phyloP scores from a whole-genome alignment of 805 yeast species.

The Maudiozyma pseudohumilis region DNA sequence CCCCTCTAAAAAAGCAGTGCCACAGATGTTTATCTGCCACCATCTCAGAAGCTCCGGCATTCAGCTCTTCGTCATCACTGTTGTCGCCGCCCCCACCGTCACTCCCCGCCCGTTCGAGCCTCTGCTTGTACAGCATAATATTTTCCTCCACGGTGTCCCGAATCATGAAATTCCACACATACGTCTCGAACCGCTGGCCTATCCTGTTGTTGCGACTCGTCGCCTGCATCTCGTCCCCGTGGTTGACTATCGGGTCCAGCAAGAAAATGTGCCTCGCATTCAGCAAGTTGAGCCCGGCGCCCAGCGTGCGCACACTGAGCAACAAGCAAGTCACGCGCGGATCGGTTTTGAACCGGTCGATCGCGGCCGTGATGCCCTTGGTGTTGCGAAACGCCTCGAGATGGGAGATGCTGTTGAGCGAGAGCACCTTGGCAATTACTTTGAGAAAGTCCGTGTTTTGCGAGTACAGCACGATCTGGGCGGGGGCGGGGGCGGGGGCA shows the following conservation, averaged over 20 bases:
- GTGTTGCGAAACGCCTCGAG: constrained; percentile 39
- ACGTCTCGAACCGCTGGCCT: constrained; percentile 75
- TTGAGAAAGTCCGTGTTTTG: constrained; percentile 76
- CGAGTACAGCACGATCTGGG: constrained; percentile 80
- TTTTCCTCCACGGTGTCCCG: constrained; percentile 83
- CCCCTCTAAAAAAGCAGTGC: constrained; percentile 24
- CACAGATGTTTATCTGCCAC: constrained; percentile 25
- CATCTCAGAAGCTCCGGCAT: constrained; percentile 19
- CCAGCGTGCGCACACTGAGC: constrained; percentile 75
- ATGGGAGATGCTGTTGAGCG: constrained; percentile 43
- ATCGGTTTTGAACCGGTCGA: constrained; percentile 49
- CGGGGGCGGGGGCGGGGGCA: too few species aligned
- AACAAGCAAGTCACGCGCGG: constrained; percentile 70
- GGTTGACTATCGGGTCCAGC: constrained; percentile 86
- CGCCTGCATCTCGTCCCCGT: constrained; percentile 84
- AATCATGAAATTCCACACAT: constrained; percentile 87
- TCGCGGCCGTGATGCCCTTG: constrained; percentile 14
- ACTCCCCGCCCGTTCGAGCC: constrained; percentile 12
- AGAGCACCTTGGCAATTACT: constrained; percentile 57
- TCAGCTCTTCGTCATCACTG: constrained; percentile 17
- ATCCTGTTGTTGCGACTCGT: constrained; percentile 86
- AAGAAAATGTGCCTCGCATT: constrained; percentile 89
- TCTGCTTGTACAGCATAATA: constrained; percentile 39
- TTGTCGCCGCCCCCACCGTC: background rate
- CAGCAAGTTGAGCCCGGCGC: constrained; percentile 81